These are phyloP conservation scores for Paxillus rubicundulus DNA, from an alignment of 768 basidiomycete genomes.

Conservation along the genomic window DNA sequence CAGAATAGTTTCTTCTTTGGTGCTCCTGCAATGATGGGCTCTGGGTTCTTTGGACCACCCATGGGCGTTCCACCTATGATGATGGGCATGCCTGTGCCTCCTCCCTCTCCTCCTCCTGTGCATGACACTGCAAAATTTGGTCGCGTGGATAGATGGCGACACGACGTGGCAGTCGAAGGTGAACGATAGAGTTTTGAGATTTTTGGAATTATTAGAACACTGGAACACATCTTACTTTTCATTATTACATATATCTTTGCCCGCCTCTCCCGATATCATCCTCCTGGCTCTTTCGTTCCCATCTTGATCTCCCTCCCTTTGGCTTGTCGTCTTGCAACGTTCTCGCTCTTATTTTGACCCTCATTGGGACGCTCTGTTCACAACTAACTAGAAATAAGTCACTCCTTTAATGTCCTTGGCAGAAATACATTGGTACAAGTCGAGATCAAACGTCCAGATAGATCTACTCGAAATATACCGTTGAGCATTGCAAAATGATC, in stretches of 20 bases:
- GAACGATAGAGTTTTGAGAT: constrained; percentile 30
- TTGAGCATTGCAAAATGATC: constrained; percentile 34
- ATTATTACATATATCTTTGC: constrained; percentile 4
- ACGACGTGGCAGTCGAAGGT: constrained; percentile 73
- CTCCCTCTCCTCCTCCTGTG: constrained; percentile 61
- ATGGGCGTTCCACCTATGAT: constrained; percentile 48
- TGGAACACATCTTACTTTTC: constrained; percentile 11
- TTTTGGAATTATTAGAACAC: constrained; percentile 8
- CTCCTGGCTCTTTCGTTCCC: neutral
- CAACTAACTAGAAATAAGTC: constrained; percentile 31
- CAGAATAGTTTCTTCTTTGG: constrained; percentile 75
- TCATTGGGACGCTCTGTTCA: neutral
- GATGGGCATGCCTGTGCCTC: constrained; percentile 38
- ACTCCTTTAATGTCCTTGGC: constrained; percentile 35
- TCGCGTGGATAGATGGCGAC: constrained; percentile 79
- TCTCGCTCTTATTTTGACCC: too few species aligned
- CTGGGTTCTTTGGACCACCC: constrained; percentile 64
- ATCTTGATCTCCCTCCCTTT: constrained; percentile 1
- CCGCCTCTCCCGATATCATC: constrained; percentile 1
- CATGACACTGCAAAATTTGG: constrained; percentile 66
- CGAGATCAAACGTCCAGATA: constrained; percentile 31
- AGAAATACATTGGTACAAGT: constrained; percentile 36
- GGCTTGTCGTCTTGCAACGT: neutral
- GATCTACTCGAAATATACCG: constrained; percentile 38
- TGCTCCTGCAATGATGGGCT: constrained; percentile 61